Evolutionary conservation across 306 rosid genomes (phyloP).

Genomic region (Sindora glabra): DNA sequence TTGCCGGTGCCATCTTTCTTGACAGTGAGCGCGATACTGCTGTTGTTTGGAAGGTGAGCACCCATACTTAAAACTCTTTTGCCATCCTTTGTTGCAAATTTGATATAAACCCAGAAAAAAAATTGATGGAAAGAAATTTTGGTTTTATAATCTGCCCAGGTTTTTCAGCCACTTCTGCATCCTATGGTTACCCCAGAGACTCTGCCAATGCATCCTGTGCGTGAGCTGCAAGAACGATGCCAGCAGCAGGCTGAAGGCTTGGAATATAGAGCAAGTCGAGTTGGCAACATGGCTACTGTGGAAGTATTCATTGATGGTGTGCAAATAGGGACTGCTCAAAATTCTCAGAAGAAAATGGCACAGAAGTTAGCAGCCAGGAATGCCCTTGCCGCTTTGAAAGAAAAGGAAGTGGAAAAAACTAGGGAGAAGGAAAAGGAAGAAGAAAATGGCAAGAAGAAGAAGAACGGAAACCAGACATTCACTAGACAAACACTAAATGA

Average conservation of each 20-base stretch:
- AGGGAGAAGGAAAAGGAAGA: conserved; percentile 53
- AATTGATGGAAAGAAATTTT: background rate
- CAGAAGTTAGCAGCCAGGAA: conserved; percentile 98
- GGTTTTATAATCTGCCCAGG: conserved; percentile 37
- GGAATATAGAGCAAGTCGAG: conserved; percentile 85
- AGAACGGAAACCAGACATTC: conserved; percentile 79
- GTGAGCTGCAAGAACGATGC: conserved; percentile 98
- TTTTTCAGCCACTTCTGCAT: conserved; percentile 84
- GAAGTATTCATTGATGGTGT: conserved; percentile 94
- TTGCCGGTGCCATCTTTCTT: conserved; percentile 94
- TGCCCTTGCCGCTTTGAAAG: conserved; percentile 83
- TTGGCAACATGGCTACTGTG: conserved; percentile 89
- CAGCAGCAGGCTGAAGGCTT: conserved; percentile 98
- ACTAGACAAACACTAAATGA: conserved; percentile 92
- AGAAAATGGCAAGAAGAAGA: conserved; percentile 63
- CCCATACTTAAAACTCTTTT: background rate
- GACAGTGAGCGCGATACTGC: conserved; percentile 71
- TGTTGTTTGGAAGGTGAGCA: conserved; percentile 73
- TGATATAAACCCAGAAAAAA: background rate
- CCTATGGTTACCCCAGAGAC: conserved; percentile 99
- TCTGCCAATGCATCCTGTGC: conserved; percentile 98
- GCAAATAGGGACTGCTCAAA: conserved; percentile 78
- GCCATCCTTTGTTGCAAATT: background rate
- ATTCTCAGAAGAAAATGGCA: conserved; percentile 98
- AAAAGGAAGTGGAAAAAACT: conserved; percentile 62